Base-by-base conservation (phyloP, 306 rosid genomes). In the Lupinus albus region DNA sequence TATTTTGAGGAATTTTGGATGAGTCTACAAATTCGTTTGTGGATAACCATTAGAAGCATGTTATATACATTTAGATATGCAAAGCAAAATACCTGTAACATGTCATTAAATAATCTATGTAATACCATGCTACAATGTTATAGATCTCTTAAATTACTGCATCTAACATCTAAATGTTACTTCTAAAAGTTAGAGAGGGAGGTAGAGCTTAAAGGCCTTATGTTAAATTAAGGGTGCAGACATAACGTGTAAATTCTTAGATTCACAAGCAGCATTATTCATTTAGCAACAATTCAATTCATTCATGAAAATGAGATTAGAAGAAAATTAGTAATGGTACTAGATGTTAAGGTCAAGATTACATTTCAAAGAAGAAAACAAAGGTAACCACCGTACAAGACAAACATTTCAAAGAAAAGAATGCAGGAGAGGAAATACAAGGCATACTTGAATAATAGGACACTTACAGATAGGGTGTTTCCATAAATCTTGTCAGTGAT, bases 401-500 rank as follows among this genome's bases (percentile, higher is more conserved):
- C 16, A 79, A 64, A 60, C 33, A 13, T 38, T 61, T 56, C 69
- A 51, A 71, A 25, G 36, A 62, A 61, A 7, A 17, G 1, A 25
- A 67, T 49, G 59, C 17, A 51, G 48, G 63, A 61, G 20, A 1
- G 32, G 41, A 65, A 73, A 70, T 38, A 16, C 35, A 68, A 60
- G 47, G 61, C 42, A 53, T 55, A 12, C 13, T 68, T 54, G 54
- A 68, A 58, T 9, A 58, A 51, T 46, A 62, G 59, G 71, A 76
- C 30, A 81, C 95, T 85, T 88, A 94, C 97, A 14, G 97, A 90
- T 32, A 86, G 84, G 46, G 99, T 91, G 83, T 94, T 94, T 84
- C 99, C 96, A 64, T 91, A 94, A 75, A 94, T 94, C 79, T 88
- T 90, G 82, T 94, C 97, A 11, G 97, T 91, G 72, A 94, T 94